Base-by-base conservation (phyloP, 1,139 yeast genomes). In the Blastobotrys arbuscula region DNA sequence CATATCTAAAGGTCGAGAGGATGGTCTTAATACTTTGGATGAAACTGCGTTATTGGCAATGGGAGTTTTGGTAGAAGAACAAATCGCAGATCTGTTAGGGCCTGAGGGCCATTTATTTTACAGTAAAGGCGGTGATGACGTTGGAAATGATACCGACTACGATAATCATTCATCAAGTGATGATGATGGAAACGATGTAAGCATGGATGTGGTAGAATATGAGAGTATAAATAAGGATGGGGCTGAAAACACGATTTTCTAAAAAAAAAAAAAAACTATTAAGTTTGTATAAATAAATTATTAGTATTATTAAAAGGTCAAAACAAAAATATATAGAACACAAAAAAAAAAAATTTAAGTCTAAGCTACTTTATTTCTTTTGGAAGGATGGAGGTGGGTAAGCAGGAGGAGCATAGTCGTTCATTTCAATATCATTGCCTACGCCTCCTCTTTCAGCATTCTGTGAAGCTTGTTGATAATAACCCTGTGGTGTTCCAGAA, bases 1-100 rank as follows among this genome's bases (percentile, higher is more conserved):
- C 38, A 46, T 49, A 26, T 33, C 26, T 1, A 40, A 49, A 6
- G 55, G 52, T 9, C 34, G 42, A 16, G 24, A 48, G 20, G 19
- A 49, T 3, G 55, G 50, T 42, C 55, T 54, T 31, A 44, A 47
- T n/a, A 36, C 43, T n/a, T 47, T 58, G 53, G 69, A 65, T 44
- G 69, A 57, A 42, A 57, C 65, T 1, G 63, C 67, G 1, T 48
- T 68, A 24, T 39, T 67, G 28, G 69, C 67, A 2, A 48, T 67
- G 38, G 72, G 69, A 0, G 52, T 68, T 1, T 47, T 65, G 9
- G 49, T 67, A 2, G 71, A 67, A 50, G 71, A 67, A 50, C 49
- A 51, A 30, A 50, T 68, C 8, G 52, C 53, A 16, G 58, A 55
- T 28, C 23, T 56, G 28, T 37, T 65, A 1, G 71, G 70, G 0